Base-by-base conservation (phyloP, 2,329 filamentous ascomycete genomes). In the Aspergillus novoparasiticus region DNA sequence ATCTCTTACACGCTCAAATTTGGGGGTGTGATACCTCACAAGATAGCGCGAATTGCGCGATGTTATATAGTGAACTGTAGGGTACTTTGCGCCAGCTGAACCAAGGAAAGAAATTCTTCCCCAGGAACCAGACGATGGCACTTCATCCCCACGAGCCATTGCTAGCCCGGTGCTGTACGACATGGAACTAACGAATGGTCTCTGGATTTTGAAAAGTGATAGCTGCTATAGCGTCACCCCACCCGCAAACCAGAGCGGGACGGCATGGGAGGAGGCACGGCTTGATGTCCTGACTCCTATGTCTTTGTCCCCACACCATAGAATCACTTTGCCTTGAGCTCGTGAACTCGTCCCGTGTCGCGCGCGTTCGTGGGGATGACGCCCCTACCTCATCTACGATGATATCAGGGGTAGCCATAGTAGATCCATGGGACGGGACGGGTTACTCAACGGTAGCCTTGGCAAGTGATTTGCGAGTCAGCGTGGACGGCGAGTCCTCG, bases 171-270 rank as follows among this genome's bases (percentile, higher is more conserved):
- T 50, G 12, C 26, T 50, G 26, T 30, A 30, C 26, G 8, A 51
- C 46, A 28, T 51, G 14, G 46, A 32, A n/a, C 26, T 14, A 51
- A 51, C 46, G 9, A 51, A 32, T 51, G 46, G 10, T 2, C 8
- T 19, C 14, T 51, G 14, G 46, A 14, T 48, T 28, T 48, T 14
- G 11, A 28, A 48, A 26, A 23, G 45, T 43, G 23, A 48, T 48
- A 32, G 26, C 46, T 51, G 46, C 26, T 51, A 51, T 51, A 51
- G 46, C 46, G 28, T 48, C 41, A 32, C 56, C 59, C 54, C 50
- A 55, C 57, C 26, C 32, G 41, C n/a, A 61, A 53, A 66, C 56
- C 60, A 63, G 65, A 50, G 34, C 59, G 65, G 63, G 58, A 65
- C 65, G 65, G 65, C 60, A 63, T 58, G 14, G 14, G 34, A 46